Evolutionary conservation across 768 basidiomycete genomes (phyloP).

Genomic region (Neoboletus subvelutipes): DNA sequence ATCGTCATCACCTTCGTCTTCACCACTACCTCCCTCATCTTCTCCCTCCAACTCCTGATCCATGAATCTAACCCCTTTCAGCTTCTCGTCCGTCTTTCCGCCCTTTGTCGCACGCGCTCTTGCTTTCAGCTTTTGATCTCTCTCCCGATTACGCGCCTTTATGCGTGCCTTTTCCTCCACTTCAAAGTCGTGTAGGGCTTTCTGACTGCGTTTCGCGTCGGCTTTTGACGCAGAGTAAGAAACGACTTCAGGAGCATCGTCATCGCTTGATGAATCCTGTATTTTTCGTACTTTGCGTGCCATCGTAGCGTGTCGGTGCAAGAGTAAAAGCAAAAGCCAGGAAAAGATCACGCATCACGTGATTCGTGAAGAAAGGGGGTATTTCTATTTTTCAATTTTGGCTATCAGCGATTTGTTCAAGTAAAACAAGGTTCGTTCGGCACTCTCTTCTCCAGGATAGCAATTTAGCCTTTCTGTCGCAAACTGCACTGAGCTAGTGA

Average conservation of each 20-base stretch:
- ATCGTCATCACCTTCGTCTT: slow-evolving; percentile 22
- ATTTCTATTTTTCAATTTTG: too few relatives aligned
- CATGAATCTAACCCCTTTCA: slow-evolving; percentile 14
- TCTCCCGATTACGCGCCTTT: slow-evolving; percentile 46
- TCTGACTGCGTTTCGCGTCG: slow-evolving; percentile 36
- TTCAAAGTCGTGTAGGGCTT: slow-evolving; percentile 38
- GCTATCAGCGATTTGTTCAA: too few relatives aligned
- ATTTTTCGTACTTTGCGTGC: slow-evolving; percentile 14
- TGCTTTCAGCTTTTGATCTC: slow-evolving; percentile 51
- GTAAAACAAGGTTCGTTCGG: too few relatives aligned
- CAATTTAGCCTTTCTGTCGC: not conserved
- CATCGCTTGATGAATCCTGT: slow-evolving; percentile 32
- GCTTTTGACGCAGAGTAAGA: slow-evolving; percentile 48
- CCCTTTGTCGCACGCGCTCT: slow-evolving; percentile 34
- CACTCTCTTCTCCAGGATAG: too few relatives aligned
- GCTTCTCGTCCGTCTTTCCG: slow-evolving; percentile 8
- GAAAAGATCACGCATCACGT: not conserved
- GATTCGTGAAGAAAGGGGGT: not conserved
- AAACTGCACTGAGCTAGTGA: not conserved
- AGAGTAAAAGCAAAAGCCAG: not conserved
- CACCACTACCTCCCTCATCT: slow-evolving; percentile 26
- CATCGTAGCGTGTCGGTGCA: slow-evolving; percentile 8
- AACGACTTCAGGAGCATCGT: slow-evolving; percentile 51
- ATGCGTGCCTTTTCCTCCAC: slow-evolving; percentile 39
- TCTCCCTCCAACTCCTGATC: slow-evolving; percentile 10